These are phyloP conservation scores for Kwoniella europaea DNA, from an alignment of 768 basidiomycete species.

Conservation along the genomic window DNA sequence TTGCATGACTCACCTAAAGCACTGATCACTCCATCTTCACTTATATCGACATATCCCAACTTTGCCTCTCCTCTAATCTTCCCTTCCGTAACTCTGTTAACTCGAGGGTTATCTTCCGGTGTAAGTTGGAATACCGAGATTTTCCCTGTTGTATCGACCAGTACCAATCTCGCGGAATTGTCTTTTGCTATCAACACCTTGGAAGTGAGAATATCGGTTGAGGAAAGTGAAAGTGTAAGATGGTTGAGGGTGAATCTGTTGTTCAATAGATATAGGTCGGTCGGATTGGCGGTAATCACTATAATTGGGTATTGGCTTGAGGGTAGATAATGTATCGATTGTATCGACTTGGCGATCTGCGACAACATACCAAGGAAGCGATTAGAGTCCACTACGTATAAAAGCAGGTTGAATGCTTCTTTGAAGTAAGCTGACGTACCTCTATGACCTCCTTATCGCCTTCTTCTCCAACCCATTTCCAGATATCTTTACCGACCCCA, in stretches of 20 bases:
- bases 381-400: too few relatives aligned
- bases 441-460: constrained; percentile 34
- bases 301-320: constrained; percentile 25
- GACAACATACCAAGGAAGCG: not conserved
- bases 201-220: constrained; percentile 15
- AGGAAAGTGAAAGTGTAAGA: constrained; percentile 7
- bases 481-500: constrained; percentile 38
- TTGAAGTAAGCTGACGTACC: constrained; percentile 29
- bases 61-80: constrained; percentile 15
- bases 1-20: constrained; percentile 32
- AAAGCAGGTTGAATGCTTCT: too few relatives aligned
- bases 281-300: constrained; percentile 15
- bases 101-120: constrained; percentile 9
- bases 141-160: constrained; percentile 29
- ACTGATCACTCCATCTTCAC: constrained; percentile 38
- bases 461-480: constrained; percentile 55
- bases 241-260: not conserved
- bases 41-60: constrained; percentile 27
- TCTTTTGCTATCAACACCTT: constrained; percentile 17
- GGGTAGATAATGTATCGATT: constrained; percentile 28
- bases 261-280: constrained; percentile 13
- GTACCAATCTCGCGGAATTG: constrained; percentile 15
- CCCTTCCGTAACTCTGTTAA: constrained; percentile 24
- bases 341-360: constrained; percentile 21
- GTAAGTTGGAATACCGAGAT: constrained; percentile 7